Evolutionary conservation across 225 moss, liverwort and hornwort genomes (phyloP).

Genomic region (Physcomitrium patens): DNA sequence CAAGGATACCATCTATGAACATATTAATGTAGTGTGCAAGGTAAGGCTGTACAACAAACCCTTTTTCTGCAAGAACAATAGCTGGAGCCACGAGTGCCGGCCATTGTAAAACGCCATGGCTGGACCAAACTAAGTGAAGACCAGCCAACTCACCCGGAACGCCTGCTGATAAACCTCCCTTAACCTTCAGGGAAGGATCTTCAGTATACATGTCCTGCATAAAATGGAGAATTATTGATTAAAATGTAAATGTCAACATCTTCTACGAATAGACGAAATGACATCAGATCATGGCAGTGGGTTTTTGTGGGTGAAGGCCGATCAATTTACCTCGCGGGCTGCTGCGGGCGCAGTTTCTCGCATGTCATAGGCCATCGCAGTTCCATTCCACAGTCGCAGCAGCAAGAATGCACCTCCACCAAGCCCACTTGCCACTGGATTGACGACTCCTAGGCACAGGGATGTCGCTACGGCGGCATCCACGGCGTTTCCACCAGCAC

Average conservation of each 20-base stretch:
- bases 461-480: conserved; percentile 71
- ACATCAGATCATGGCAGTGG: neutral
- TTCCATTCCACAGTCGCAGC: conserved; percentile 66
- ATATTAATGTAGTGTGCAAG: conserved; percentile 42
- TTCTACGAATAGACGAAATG: neutral
- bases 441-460: conserved; percentile 78
- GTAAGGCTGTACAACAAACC: conserved; percentile 65
- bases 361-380: conserved; percentile 66
- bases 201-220: conserved; percentile 75
- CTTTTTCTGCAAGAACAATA: conserved; percentile 53
- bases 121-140: conserved; percentile 65
- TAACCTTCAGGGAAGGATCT: conserved; percentile 35
- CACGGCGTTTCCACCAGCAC: conserved; percentile 68
- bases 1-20: conserved; percentile 27
- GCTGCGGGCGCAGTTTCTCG: conserved; percentile 77
- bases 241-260: neutral
- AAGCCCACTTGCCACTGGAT: conserved; percentile 70
- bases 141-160: conserved; percentile 85
- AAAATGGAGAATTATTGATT: neutral
- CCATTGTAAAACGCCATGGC: conserved; percentile 72
- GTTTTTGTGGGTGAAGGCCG: neutral
- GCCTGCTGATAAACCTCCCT: conserved; percentile 63
- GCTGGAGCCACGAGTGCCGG: conserved; percentile 54
- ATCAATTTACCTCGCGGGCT: conserved; percentile 48
- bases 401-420: conserved; percentile 83